Conservation (phyloP, 345 rosid species). For the Boechera stricta region DNA sequence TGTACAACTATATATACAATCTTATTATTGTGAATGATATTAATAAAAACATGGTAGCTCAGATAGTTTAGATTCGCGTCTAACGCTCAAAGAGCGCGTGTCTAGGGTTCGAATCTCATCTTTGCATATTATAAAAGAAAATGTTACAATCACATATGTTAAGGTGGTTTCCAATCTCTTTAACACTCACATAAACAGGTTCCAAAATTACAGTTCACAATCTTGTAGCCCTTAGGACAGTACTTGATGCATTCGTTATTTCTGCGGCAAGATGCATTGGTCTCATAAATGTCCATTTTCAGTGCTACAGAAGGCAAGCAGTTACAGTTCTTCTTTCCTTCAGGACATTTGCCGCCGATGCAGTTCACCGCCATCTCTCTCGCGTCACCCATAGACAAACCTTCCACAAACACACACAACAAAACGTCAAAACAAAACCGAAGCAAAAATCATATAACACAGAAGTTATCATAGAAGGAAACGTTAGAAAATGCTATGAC, state of each 20-base stretch:
- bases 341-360: not conserved
- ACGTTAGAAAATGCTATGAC: constrained; percentile 33
- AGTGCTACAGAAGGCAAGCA: not conserved
- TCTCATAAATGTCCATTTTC: constrained; percentile 25
- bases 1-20: too few relatives aligned
- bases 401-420: constrained; percentile 27
- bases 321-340: constrained; percentile 7
- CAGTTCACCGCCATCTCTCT: constrained; percentile 38
- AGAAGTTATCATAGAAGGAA: constrained; percentile 18
- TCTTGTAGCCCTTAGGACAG: constrained; percentile 38
- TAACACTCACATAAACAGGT: constrained; percentile 44
- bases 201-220: constrained; percentile 39
- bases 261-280: constrained; percentile 26
- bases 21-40: too few relatives aligned
- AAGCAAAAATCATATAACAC: not conserved
- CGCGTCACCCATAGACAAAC: constrained; percentile 19
- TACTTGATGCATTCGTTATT: constrained; percentile 28
- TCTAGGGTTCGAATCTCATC: too few relatives aligned
- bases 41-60: too few relatives aligned
- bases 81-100: too few relatives aligned
- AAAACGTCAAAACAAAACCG: constrained; percentile 7
- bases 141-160: too few relatives aligned
- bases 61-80: too few relatives aligned
- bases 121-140: too few relatives aligned
- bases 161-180: not conserved